These are phyloP conservation scores for Mariannaea elegans DNA, from an alignment of 2,329 filamentous ascomycete species.

Conservation along the genomic window DNA sequence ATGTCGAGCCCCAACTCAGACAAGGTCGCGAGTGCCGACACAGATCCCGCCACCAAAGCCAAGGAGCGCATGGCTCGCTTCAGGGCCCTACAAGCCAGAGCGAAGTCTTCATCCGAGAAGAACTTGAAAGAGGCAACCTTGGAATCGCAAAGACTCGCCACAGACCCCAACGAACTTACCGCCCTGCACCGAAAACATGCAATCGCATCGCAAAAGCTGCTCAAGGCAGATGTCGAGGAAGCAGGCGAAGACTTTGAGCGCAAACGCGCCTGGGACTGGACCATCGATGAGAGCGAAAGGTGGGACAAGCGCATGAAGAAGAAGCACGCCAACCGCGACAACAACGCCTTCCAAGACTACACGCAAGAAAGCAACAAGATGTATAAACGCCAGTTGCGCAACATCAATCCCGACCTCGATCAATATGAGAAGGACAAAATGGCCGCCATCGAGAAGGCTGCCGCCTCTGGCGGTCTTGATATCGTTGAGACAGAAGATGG, in stretches of 20 bases:
- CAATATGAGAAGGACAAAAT: constrained; percentile 89
- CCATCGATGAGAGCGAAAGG: constrained; percentile 88
- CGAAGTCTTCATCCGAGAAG: constrained; percentile 73
- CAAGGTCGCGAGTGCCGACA: constrained; percentile 27
- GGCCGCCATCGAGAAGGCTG: constrained; percentile 83
- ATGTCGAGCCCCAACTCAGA: constrained; percentile 11
- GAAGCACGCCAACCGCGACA: constrained; percentile 81
- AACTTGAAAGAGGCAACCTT: constrained; percentile 87
- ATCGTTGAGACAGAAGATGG: constrained; percentile 96
- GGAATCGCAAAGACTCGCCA: constrained; percentile 81
- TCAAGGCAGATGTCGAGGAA: constrained; percentile 90
- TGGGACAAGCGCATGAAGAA: constrained; percentile 94
- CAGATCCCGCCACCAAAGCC: constrained; percentile 54
- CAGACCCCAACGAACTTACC: constrained; percentile 79
- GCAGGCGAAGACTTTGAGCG: constrained; percentile 93
- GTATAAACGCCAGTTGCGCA: constrained; percentile 89
- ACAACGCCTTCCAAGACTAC: constrained; percentile 92
- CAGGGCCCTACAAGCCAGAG: constrained; percentile 85
- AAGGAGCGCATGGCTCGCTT: constrained; percentile 82
- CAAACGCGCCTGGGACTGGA: constrained; percentile 99
- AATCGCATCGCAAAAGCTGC: constrained; percentile 88
- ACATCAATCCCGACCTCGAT: constrained; percentile 80
- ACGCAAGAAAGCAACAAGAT: constrained; percentile 87
- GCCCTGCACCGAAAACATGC: constrained; percentile 86
- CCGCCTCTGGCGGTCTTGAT: constrained; percentile 84